phyloP scores from a whole-genome alignment of 441 rosid genomes.

The Populus hybrid region DNA sequence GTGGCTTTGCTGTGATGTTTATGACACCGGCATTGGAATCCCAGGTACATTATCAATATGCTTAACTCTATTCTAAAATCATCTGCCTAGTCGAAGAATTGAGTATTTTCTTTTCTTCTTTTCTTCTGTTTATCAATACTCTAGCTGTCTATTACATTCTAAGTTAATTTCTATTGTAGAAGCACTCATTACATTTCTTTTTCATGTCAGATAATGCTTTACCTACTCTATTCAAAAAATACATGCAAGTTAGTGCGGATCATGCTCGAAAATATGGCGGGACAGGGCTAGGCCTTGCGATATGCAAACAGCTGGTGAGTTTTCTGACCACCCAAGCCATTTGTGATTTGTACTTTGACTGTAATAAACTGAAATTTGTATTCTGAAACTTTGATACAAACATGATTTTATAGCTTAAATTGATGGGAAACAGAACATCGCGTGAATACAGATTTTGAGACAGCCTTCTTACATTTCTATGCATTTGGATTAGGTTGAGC shows the following conservation, averaged over 20 bases:
- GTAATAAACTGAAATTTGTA: background rate
- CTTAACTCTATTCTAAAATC: background rate
- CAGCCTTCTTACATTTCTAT: constrained; percentile 22
- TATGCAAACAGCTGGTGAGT: constrained; percentile 91
- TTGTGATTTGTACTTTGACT: background rate
- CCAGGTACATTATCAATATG: constrained; percentile 51
- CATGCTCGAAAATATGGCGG: constrained; percentile 97
- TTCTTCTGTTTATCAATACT: background rate
- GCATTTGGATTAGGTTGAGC: constrained; percentile 60
- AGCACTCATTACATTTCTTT: constrained; percentile 9
- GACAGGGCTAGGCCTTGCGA: constrained; percentile 97
- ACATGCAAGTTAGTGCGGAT: constrained; percentile 96
- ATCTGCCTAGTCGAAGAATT: background rate
- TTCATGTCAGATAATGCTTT: constrained; percentile 69
- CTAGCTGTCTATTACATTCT: background rate
- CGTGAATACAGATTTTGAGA: background rate
- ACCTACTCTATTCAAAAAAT: constrained; percentile 78
- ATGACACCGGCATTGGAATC: constrained; percentile 95
- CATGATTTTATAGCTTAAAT: background rate
- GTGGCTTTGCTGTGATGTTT: constrained; percentile 89
- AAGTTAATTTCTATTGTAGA: background rate
- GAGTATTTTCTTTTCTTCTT: background rate
- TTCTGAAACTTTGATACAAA: background rate
- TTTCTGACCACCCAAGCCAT: constrained; percentile 2
- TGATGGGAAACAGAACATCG: background rate